Evolutionary conservation across 495 filamentous ascomycete genomes (phyloP), one percentile per base, ranked within the genome.

Genomic region (Aspergillus haitiensis): DNA sequence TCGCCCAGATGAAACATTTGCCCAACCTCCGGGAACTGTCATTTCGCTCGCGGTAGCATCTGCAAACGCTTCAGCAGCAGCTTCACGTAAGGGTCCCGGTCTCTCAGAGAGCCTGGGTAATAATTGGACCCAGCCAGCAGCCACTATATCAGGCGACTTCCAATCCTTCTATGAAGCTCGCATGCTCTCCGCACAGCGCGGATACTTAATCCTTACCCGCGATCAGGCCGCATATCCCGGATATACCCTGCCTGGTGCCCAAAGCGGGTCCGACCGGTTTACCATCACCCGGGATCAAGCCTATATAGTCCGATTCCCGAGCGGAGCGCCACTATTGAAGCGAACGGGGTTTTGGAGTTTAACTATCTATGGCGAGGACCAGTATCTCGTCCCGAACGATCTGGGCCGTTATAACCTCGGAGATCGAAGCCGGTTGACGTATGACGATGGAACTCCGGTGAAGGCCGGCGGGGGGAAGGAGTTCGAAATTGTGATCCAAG

Each of bases 171-270:
- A 46, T 16, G 42, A 13, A 16, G 42, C 42, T 13, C 42, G 42
- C 12, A 46, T 46, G 42, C 16, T 46, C 42, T 46, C 42, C 12
- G 42, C 42, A 8, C 42, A 46, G 15, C 42, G 42, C 42, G 42
- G 42, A 16, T 46, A 46, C 15, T 13, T 46, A 8, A 46, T 46
- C 15, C 42, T 46, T 16, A 46, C 42, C 2, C 42, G 42, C 42
- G 42, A 46, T 16, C 42, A 46, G 42, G 42, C 42, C 12, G 42
- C 42, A 16, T 46, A 46, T 16, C 42, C 42, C 12, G 42, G 42
- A 8, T 46, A 46, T 8, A 46, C 42, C 18, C 2, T 16, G 1
- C 12, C 42, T n/a, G 42, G 42, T 4, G 42, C 42, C 6, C 12
- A 8, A 13, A 46, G 42, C 12, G 42, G 42, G 2, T 46, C 42